A percentile compares a stretch with the other conserved stretches of the same genome.
phyloP scores from a whole-genome alignment of 1,284 basidiomycete species.

The Cronartium quercuum region DNA sequence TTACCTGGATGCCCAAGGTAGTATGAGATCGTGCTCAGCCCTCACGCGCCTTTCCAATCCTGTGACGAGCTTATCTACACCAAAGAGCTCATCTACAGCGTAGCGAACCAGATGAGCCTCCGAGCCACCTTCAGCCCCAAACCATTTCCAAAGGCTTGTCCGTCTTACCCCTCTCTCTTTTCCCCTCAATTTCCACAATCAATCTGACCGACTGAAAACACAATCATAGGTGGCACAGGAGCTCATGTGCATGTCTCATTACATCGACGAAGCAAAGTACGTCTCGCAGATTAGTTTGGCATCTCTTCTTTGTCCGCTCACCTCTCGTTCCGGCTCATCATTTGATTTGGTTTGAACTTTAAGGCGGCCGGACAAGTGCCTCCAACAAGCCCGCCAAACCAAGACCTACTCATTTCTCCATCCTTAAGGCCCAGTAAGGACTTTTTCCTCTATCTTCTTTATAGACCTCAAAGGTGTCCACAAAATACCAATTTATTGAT shows the following conservation, averaged over 20 bases:
- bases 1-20: too few species aligned
- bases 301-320: neutral
- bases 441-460: too few species aligned
- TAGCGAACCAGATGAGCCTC: constrained; percentile 32
- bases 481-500: too few species aligned
- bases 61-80: constrained; percentile 35
- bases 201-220: neutral
- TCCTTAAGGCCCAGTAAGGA: neutral
- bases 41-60: constrained; percentile 35
- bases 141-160: constrained; percentile 15
- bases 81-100: constrained; percentile 34
- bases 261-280: constrained; percentile 18
- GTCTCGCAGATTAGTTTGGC: neutral
- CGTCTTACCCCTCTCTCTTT: neutral
- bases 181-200: neutral
- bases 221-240: constrained; percentile 15
- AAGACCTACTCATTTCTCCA: neutral
- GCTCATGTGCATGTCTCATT: constrained; percentile 33
- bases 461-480: too few species aligned
- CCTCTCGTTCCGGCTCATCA: neutral
- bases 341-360: neutral
- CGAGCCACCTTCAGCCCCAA: constrained; percentile 37
- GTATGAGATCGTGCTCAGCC: constrained; percentile 33
- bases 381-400: neutral
- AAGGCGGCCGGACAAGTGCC: neutral